Conservation (phyloP, 805 yeast species). For the Dipodascus albidus region DNA sequence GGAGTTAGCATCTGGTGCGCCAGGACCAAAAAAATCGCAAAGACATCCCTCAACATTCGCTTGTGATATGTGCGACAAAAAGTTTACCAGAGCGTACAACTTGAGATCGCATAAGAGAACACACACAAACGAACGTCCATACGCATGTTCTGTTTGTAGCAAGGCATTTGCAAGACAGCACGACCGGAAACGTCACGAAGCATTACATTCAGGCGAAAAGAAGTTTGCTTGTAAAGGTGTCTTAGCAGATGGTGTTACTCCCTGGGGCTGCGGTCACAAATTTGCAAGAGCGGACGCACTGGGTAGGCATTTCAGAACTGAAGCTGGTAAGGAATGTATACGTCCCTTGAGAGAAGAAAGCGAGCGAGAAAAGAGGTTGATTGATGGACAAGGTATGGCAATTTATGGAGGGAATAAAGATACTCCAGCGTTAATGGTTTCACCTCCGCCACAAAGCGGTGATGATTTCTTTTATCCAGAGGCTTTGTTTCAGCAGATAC, state of each 20-base stretch:
- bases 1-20: constrained; percentile 51
- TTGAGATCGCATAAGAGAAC: constrained; percentile 84
- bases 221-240: constrained; percentile 56
- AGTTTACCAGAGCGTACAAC: constrained; percentile 88
- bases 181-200: constrained; percentile 66
- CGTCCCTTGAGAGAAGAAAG: constrained; percentile 52
- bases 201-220: constrained; percentile 62
- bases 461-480: not conserved
- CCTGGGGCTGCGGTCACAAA: constrained; percentile 67
- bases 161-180: constrained; percentile 69
- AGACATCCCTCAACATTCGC: constrained; percentile 62
- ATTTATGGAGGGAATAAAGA: not conserved
- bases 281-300: constrained; percentile 74
- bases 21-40: constrained; percentile 41
- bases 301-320: constrained; percentile 65
- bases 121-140: constrained; percentile 67
- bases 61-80: constrained; percentile 76
- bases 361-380: not conserved
- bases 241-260: constrained; percentile 42
- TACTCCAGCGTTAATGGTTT: not conserved
- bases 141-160: constrained; percentile 48
- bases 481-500: not conserved
- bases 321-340: constrained; percentile 61
- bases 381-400: not conserved
- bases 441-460: not conserved